Conservation (phyloP, 306 rosid species). For the Vachellia collinsii region DNA sequence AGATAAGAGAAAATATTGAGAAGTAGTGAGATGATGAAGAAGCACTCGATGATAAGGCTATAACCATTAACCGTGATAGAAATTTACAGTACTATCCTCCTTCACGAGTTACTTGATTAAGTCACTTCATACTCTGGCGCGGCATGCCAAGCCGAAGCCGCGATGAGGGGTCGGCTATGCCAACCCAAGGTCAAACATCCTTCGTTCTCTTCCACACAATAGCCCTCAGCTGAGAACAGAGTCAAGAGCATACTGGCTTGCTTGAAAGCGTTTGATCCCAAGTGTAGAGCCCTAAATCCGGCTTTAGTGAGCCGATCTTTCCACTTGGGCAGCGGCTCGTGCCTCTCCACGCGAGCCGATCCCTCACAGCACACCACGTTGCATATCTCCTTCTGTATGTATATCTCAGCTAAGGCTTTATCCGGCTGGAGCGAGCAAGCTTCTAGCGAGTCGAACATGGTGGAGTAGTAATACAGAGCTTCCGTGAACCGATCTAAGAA, state of each 20-base stretch:
- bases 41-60: not conserved
- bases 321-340: conserved; percentile 78
- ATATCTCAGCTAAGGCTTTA: conserved; percentile 77
- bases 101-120: not conserved
- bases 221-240: conserved; percentile 82
- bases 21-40: not conserved
- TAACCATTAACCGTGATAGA: not conserved
- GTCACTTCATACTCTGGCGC: conserved; percentile 33
- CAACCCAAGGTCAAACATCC: conserved; percentile 89
- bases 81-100: not conserved
- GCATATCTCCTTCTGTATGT: conserved; percentile 74
- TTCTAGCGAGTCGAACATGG: conserved; percentile 85
- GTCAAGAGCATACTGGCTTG: conserved; percentile 87
- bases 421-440: conserved; percentile 73
- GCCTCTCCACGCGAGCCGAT: conserved; percentile 74
- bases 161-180: conserved; percentile 85
- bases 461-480: conserved; percentile 78
- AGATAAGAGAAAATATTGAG: not conserved
- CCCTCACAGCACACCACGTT: conserved; percentile 90
- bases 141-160: conserved; percentile 92
- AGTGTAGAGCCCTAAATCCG: conserved; percentile 60
- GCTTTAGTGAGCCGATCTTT: conserved; percentile 59
- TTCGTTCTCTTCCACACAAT: conserved; percentile 75
- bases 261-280: conserved; percentile 87
- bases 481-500: conserved; percentile 90